phyloP scores from a whole-genome alignment of 2,329 filamentous ascomycete genomes.

The Alternaria gaisen region DNA sequence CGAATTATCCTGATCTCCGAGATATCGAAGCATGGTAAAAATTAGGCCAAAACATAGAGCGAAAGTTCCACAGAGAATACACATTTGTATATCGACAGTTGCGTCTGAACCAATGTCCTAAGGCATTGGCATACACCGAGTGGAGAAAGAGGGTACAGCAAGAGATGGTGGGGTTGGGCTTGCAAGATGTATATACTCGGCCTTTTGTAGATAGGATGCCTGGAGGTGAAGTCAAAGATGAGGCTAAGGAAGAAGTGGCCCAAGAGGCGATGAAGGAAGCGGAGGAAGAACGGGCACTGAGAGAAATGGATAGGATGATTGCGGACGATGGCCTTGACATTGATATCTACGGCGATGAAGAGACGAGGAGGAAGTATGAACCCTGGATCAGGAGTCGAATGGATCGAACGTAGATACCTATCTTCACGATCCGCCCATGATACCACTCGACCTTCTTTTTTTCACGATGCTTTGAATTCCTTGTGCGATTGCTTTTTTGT shows the following conservation, averaged over 20 bases:
- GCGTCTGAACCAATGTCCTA: background rate
- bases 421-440: background rate
- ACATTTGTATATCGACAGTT: background rate
- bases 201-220: background rate
- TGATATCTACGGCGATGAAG: constrained; percentile 12
- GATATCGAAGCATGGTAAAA: background rate
- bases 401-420: background rate
- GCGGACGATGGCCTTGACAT: constrained; percentile 10
- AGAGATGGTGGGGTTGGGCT: constrained; percentile 1
- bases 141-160: background rate
- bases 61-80: background rate
- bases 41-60: background rate
- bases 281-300: background rate
- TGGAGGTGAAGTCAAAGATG: background rate
- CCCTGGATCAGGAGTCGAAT: constrained; percentile 6
- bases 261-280: background rate
- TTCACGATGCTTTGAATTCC: background rate
- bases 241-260: background rate
- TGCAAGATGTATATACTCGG: background rate
- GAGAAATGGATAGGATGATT: background rate
- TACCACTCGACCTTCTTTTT: background rate
- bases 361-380: constrained; percentile 10
- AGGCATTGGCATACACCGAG: background rate
- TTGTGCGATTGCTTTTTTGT: background rate
- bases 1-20: background rate